Evolutionary conservation across 2,329 filamentous ascomycete genomes (phyloP), one percentile per base, ranked within the genome.

Genomic region (Talaromyces sp.): DNA sequence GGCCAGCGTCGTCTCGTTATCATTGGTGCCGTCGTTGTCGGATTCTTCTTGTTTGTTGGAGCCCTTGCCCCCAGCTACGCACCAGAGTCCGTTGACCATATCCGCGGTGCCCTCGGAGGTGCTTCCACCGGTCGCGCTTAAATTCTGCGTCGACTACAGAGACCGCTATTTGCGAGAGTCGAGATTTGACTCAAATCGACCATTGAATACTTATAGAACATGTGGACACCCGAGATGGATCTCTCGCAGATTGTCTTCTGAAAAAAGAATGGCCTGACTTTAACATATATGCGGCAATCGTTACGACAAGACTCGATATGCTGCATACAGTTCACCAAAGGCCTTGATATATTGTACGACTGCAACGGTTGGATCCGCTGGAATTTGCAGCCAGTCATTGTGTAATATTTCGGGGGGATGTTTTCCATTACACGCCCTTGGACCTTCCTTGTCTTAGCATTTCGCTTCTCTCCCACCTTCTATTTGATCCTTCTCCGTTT

Each of bases 1-100:
- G 86, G 88, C 56, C 83, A 91, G 73, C 90, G 93, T 81, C 93
- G 94, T 82, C 78, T 93, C 61, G 82, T 92, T 68, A 82, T 95
- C 70, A 86, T 94, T 67, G 85, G 83, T 61, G 79, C 85, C 31
- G 84, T 86, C 22, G 76, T 91, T 65, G 78, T 90, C 68, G 78
- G 94, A 70, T 89, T 95, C 78, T 77, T 91, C 69, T 78, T 96
- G 22, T 85, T 96, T 65, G 87, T 86, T 67, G 86, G 87, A 47
- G 78, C 74, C 9, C 72, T 91, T 68, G 88, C 87, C 57, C 89
- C 89, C 31, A 79, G 74, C 68, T 80, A 81, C 62, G 74, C 75
- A 31, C 75, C 77, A 39, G 71, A 74, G 45, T 73, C 72, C 19
- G 71, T 77, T 61, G 73, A 72, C 66, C 70, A 69, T 35, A 70